These are phyloP conservation scores for Metroxylon sagu DNA, from an alignment of 176 grass and related monocot species.

Conservation along the genomic window DNA sequence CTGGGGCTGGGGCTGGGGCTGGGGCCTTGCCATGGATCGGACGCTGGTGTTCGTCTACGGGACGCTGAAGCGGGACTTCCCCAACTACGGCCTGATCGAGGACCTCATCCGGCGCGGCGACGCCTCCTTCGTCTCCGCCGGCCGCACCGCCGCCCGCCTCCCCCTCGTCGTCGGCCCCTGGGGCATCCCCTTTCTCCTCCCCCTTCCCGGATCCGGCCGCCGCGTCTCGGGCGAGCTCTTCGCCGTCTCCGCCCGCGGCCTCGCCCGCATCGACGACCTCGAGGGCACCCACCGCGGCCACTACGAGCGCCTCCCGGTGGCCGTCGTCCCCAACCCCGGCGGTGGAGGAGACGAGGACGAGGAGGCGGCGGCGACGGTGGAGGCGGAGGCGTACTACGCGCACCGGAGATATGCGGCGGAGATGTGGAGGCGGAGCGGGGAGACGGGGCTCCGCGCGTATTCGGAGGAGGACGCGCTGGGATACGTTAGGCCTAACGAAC, in stretches of 20 bases:
- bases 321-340: slow-evolving; percentile 14
- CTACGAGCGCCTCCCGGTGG: slow-evolving; percentile 53
- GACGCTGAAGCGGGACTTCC: slow-evolving; percentile 66
- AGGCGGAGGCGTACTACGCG: slow-evolving; percentile 66
- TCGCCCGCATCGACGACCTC: slow-evolving; percentile 18
- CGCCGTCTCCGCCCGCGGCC: slow-evolving; percentile 6
- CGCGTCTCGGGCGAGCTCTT: slow-evolving; percentile 42
- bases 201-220: slow-evolving; percentile 28
- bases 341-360: not conserved
- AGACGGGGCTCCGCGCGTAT: slow-evolving; percentile 40
- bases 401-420: slow-evolving; percentile 55
- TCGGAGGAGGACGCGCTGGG: slow-evolving; percentile 36
- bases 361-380: slow-evolving; percentile 2
- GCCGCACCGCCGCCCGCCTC: slow-evolving; percentile 13
- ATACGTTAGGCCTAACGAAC: slow-evolving; percentile 38
- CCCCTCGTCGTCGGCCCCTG: slow-evolving; percentile 52
- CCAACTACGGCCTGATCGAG: slow-evolving; percentile 44
- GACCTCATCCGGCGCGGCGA: slow-evolving; percentile 15
- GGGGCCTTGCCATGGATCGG: no score
- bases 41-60: slow-evolving; percentile 72
- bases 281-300: slow-evolving; percentile 54
- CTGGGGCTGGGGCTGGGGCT: no score
- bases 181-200: slow-evolving; percentile 45
- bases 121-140: slow-evolving; percentile 10
- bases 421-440: slow-evolving; percentile 53